Evolutionary conservation across 148 eudicot species (phyloP).

Genomic region (Dysphania ambrosioides): DNA sequence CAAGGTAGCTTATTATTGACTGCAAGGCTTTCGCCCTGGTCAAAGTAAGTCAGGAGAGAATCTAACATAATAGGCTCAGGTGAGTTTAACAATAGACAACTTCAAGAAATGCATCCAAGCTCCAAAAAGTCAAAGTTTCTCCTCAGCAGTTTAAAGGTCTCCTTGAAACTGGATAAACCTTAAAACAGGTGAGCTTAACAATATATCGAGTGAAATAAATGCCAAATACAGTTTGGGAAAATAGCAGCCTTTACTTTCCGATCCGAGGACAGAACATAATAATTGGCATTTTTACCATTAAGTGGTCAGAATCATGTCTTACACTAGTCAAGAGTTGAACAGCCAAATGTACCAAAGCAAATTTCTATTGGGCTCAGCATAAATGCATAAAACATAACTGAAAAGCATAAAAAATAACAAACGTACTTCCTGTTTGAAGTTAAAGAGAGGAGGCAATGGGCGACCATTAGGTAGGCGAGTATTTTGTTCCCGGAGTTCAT

Average conservation of each 20-base stretch:
- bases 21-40: neutral
- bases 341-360: neutral
- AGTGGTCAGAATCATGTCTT: neutral
- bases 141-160: neutral
- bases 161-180: neutral
- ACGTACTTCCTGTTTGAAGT: constrained; percentile 89
- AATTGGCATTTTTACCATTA: neutral
- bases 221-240: neutral
- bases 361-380: neutral
- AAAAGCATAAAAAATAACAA: neutral
- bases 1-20: neutral
- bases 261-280: too few relatives aligned
- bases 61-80: neutral
- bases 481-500: constrained; percentile 90
- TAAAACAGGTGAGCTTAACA: too few relatives aligned
- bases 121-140: neutral
- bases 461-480: constrained; percentile 92
- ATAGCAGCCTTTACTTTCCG: too few relatives aligned
- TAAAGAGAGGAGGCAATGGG: constrained; percentile 83
- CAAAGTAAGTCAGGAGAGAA: too few relatives aligned
- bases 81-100: neutral
- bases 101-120: neutral
- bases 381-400: neutral
- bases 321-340: neutral
- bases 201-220: neutral